These are phyloP conservation scores for Yamadazyma atmosphaerica DNA, from an alignment of 1,139 yeast species.

Conservation along the genomic window DNA sequence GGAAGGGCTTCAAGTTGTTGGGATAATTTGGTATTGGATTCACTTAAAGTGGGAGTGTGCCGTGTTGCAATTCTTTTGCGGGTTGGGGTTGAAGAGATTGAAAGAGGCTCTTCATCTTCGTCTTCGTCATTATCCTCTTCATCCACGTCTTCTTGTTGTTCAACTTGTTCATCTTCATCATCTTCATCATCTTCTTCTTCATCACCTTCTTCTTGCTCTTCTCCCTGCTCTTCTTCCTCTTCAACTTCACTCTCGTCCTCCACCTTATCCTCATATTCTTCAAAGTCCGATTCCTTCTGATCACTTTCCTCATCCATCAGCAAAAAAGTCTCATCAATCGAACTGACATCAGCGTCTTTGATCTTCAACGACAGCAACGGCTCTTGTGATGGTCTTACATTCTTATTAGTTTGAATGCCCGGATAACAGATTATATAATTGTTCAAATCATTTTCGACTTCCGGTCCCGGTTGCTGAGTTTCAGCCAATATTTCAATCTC, in stretches of 20 bases:
- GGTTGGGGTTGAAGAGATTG: no score
- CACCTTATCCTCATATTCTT: conserved; percentile 13
- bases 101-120: conserved; percentile 16
- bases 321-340: conserved; percentile 5
- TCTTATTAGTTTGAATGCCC: conserved; percentile 19
- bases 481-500: conserved; percentile 34
- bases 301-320: conserved; percentile 11
- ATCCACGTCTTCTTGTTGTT: conserved; percentile 7
- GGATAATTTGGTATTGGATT: background rate
- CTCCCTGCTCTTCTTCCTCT: conserved; percentile 12
- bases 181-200: conserved; percentile 8
- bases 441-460: conserved; percentile 15
- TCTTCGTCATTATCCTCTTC: conserved; percentile 11
- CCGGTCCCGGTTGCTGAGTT: conserved; percentile 7
- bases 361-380: conserved; percentile 6
- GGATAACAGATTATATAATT: conserved; percentile 34
- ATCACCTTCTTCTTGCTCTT: conserved; percentile 6
- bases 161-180: conserved; percentile 8
- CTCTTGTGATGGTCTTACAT: conserved; percentile 5
- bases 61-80: no score
- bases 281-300: conserved; percentile 11
- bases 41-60: no score
- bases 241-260: conserved; percentile 17
- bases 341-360: background rate
- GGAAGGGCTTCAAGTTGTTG: background rate